Evolutionary conservation across 306 rosid genomes (phyloP).

Genomic region (Prunus kanzakura): DNA sequence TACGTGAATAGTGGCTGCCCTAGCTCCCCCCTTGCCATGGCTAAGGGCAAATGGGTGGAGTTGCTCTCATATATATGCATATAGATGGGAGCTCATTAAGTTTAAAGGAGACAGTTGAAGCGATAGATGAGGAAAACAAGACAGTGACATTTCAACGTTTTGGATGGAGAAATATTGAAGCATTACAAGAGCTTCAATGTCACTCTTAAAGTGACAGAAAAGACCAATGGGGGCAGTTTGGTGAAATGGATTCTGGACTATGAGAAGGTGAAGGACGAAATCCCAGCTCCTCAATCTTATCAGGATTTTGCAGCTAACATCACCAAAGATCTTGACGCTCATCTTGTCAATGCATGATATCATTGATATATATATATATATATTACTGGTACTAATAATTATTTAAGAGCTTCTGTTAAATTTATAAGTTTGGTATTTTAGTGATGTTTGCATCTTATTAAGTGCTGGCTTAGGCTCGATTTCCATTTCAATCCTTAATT

Average conservation of each 20-base stretch:
- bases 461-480: no score
- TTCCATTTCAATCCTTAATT: no score
- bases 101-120: slow-evolving; percentile 4
- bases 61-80: not conserved
- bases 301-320: not conserved
- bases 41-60: no score
- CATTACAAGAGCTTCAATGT: slow-evolving; percentile 6
- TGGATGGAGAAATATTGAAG: slow-evolving; percentile 8
- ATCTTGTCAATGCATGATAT: slow-evolving; percentile 17
- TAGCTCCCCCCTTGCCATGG: no score
- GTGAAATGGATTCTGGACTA: slow-evolving; percentile 28
- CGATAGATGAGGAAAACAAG: not conserved
- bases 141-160: not conserved
- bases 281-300: slow-evolving; percentile 26
- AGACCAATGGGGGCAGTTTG: not conserved
- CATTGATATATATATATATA: no score
- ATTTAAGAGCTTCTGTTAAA: no score
- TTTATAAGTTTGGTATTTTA: no score
- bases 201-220: not conserved
- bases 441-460: no score
- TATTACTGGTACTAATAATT: no score
- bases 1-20: no score
- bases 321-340: slow-evolving; percentile 20
- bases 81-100: not conserved
- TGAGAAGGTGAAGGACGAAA: slow-evolving; percentile 16